Evolutionary conservation across 192 early-diverging fungal species (phyloP), one percentile per base, ranked within the genome.

Genomic region (Allomyces macrogynus): DNA sequence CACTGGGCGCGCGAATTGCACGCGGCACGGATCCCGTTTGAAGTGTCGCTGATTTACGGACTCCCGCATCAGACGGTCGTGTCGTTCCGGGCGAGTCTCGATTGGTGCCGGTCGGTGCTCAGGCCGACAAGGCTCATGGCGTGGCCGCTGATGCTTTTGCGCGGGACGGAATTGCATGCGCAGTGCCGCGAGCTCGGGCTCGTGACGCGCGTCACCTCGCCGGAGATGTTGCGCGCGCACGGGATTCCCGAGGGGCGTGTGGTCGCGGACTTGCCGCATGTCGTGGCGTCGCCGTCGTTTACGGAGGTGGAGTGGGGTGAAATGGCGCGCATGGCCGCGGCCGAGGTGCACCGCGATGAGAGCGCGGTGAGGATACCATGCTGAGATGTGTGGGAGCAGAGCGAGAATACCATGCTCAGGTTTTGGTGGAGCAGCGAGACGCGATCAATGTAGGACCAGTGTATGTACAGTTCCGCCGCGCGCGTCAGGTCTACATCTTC

Each of bases 211-310:
- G 32, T 40, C 32, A 40, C 32, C 4, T 40, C 32, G 7, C 32
- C 32, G 3, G 32, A 40, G 32, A 40, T 40, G 32, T 40, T 40
- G 32, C 32, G 32, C 7, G 32, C 32, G 32, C 32, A 40, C 7
- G 67, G 22, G n/a, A 43, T 67, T 10, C 16, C 14, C 20, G 67
- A 12, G 24, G 67, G 67, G 32, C 67, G 67, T 23, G 24, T 67
- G n/a, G 32, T 25, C 12, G 67, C 40, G 23, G 67, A 44, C 18
- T 67, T 67, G 25, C 67, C 67, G 7, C 67, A 67, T 32, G 67
- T 67, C 12, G 66, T 68, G 20, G 14, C 67, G 20, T 43, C 18
- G 24, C 67, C 67, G 20, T 43, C 67, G 24, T 67, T 67, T 67
- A 68, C 67, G 5, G 43, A 42, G 32, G 25, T 43, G 9, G 66